A percentile compares a stretch with the other conserved stretches of the same genome.
Conservation (phyloP, 208 protist species). For the Acanthamoeba sp. region DNA sequence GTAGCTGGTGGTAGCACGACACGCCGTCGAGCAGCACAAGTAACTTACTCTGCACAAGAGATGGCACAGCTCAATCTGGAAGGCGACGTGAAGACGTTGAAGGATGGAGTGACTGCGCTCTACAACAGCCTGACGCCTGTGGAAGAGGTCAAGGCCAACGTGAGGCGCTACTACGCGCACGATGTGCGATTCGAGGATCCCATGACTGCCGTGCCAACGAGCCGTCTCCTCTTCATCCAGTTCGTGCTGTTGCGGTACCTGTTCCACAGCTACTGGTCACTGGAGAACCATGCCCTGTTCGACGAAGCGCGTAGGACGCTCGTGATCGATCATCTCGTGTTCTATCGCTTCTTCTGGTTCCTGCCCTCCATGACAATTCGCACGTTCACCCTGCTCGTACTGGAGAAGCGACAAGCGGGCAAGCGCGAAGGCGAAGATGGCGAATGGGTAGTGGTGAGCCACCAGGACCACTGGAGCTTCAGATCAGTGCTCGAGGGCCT, state of each 20-base stretch:
- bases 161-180: background rate
- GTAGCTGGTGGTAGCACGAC: too few relatives aligned
- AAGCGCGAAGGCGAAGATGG: background rate
- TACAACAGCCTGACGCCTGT: background rate
- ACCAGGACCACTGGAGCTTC: slow-evolving; percentile 47
- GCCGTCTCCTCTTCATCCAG: slow-evolving; percentile 19
- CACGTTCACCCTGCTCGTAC: slow-evolving; percentile 25
- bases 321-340: slow-evolving; percentile 24
- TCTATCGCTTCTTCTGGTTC: slow-evolving; percentile 28
- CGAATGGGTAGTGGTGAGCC: background rate
- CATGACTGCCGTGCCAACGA: background rate
- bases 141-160: background rate
- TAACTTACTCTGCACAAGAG: too few relatives aligned
- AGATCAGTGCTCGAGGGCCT: background rate
- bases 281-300: slow-evolving; percentile 40
- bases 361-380: slow-evolving; percentile 18
- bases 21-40: background rate
- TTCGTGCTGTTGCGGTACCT: slow-evolving; percentile 3
- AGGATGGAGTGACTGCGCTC: background rate
- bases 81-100: background rate
- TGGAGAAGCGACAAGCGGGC: background rate
- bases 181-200: slow-evolving; percentile 4
- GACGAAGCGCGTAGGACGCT: background rate
- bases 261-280: slow-evolving; percentile 50
- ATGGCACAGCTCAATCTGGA: background rate